Evolutionary conservation across 192 early-diverging fungal genomes (phyloP).

Genomic region (Geranomyces michiganensis): DNA sequence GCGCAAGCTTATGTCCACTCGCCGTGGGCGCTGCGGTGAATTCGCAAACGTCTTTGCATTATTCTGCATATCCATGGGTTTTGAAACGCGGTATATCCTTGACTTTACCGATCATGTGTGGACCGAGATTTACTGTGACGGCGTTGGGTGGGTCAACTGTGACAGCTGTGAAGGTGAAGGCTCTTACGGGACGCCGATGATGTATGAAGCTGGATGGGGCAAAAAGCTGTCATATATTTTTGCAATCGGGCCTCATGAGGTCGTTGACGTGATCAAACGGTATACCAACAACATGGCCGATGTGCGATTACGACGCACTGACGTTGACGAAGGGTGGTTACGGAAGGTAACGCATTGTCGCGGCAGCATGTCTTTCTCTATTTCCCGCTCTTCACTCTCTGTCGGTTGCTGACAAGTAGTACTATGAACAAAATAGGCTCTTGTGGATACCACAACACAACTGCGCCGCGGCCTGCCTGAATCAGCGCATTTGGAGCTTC

Average conservation of each 20-base stretch:
- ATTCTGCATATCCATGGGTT: conserved; percentile 41
- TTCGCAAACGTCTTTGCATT: conserved; percentile 50
- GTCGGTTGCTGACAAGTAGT: no score
- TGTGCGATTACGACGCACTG: conserved; percentile 24
- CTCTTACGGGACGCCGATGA: conserved; percentile 39
- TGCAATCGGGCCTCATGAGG: conserved; percentile 29
- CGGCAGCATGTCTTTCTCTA: background rate
- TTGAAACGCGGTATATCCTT: conserved; percentile 48
- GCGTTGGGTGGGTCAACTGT: conserved; percentile 34
- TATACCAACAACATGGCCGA: conserved; percentile 33
- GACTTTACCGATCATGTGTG: conserved; percentile 55
- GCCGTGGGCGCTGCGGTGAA: conserved; percentile 50
- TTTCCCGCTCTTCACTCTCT: background rate
- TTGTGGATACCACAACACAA: background rate
- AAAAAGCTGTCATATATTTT: conserved; percentile 49
- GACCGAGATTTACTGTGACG: conserved; percentile 44
- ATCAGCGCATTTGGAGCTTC: background rate
- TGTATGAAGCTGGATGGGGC: conserved; percentile 53
- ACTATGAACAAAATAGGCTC: no score
- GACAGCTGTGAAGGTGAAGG: conserved; percentile 40
- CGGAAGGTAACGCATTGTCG: background rate
- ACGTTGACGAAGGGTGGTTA: conserved; percentile 35
- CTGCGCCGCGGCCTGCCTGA: background rate
- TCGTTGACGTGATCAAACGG: conserved; percentile 41
- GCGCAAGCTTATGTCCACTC: conserved; percentile 39